phyloP scores from a whole-genome alignment of 164 flowering plant species.

The Stephania yunnanensis region DNA sequence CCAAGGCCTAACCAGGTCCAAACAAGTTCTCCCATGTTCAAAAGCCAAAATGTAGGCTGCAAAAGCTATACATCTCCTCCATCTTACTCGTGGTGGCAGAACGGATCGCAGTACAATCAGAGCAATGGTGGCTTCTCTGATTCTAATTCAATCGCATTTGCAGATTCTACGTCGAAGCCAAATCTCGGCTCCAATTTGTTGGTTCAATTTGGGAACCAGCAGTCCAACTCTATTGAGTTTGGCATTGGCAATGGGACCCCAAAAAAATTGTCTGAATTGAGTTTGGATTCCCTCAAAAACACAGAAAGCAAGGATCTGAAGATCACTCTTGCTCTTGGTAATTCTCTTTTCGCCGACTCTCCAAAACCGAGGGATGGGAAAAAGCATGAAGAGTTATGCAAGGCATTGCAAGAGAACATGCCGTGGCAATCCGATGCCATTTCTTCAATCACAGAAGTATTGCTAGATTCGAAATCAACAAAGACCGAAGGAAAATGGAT shows the following conservation, averaged over 20 bases:
- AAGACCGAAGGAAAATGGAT: conserved; percentile 41
- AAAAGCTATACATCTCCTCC: conserved; percentile 25
- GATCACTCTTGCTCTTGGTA: conserved; percentile 73
- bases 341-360: conserved; percentile 26
- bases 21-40: conserved; percentile 18
- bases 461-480: conserved; percentile 24
- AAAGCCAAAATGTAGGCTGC: conserved; percentile 24
- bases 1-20: conserved; percentile 26
- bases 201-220: conserved; percentile 42
- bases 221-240: conserved; percentile 48
- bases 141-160: conserved; percentile 40
- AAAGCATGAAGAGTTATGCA: conserved; percentile 21
- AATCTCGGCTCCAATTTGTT: conserved; percentile 14
- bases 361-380: conserved; percentile 6
- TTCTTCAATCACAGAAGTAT: conserved; percentile 43
- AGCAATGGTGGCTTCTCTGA: conserved; percentile 24
- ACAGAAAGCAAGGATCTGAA: conserved; percentile 47
- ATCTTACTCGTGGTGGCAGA: conserved; percentile 42
- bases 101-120: conserved; percentile 20
- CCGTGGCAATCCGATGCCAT: conserved; percentile 58
- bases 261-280: conserved; percentile 26
- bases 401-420: conserved; percentile 47
- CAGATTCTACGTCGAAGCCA: conserved; percentile 25
- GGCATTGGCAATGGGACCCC: conserved; percentile 25
- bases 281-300: conserved; percentile 42